These are phyloP conservation scores for Rhynchospora breviuscula DNA, from an alignment of 176 grass and related monocot genomes.

Conservation along the genomic window DNA sequence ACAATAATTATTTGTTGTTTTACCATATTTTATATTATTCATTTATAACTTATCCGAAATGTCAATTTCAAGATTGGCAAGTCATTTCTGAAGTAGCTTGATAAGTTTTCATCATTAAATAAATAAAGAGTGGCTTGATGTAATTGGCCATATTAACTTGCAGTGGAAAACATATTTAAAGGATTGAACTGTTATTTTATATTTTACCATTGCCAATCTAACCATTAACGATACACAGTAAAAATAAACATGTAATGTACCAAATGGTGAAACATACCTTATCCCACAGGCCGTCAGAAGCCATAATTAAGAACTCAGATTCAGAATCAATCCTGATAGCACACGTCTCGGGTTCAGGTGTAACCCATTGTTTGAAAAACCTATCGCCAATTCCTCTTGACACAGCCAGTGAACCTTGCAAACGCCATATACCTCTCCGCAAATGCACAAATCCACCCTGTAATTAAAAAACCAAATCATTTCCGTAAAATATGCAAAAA, in stretches of 20 bases:
- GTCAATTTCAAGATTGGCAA: background rate
- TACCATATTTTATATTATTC: background rate
- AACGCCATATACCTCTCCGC: background rate
- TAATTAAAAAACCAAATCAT: background rate
- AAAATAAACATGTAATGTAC: background rate
- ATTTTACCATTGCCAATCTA: background rate
- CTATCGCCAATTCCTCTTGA: slow-evolving; percentile 38
- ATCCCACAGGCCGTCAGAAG: slow-evolving; percentile 85
- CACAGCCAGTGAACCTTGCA: slow-evolving; percentile 39
- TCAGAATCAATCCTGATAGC: slow-evolving; percentile 20
- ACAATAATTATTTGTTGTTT: background rate
- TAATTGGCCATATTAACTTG: background rate
- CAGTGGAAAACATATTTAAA: background rate
- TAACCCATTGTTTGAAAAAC: slow-evolving; percentile 20
- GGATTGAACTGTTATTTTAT: background rate
- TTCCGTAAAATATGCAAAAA: background rate
- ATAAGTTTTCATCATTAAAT: too few relatives aligned
- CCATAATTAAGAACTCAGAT: slow-evolving; percentile 67
- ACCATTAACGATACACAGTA: background rate
- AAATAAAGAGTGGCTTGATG: background rate
- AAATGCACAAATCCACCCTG: slow-evolving; percentile 21
- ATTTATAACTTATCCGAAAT: background rate
- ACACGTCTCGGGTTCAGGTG: slow-evolving; percentile 40
- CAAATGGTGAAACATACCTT: slow-evolving; percentile 39
- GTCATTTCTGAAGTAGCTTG: background rate